These are phyloP conservation scores for Lactarius evosmus DNA, from an alignment of 768 basidiomycete genomes.

Conservation along the genomic window DNA sequence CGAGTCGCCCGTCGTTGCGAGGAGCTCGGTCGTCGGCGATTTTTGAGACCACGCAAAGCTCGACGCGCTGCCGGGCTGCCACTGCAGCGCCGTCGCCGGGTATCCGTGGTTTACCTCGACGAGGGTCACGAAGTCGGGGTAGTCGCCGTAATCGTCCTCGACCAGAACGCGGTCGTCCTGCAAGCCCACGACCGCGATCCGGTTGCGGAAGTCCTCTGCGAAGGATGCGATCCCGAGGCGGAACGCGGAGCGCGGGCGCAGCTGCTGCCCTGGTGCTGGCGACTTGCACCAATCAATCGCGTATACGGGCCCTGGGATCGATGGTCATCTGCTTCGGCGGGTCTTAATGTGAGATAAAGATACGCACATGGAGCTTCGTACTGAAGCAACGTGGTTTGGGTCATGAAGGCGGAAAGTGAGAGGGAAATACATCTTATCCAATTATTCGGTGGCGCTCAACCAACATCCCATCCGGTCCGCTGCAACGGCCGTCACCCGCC, in stretches of 20 bases:
- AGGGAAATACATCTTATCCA: background rate
- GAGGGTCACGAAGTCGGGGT: conserved; percentile 82
- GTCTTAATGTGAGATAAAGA: background rate
- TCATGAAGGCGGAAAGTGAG: conserved; percentile 42
- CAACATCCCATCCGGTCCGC: background rate
- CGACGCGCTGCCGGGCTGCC: conserved; percentile 77
- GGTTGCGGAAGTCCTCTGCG: conserved; percentile 78
- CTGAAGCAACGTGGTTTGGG: conserved; percentile 68
- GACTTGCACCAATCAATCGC: conserved; percentile 88
- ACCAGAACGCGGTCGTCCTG: conserved; percentile 86
- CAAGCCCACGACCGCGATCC: conserved; percentile 73
- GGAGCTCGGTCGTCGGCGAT: conserved; percentile 64
- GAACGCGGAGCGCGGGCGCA: conserved; percentile 72
- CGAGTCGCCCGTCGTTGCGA: conserved; percentile 94
- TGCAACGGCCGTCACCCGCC: too few relatives aligned
- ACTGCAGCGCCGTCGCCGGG: conserved; percentile 89
- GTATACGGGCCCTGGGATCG: conserved; percentile 66
- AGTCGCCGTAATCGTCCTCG: conserved; percentile 78
- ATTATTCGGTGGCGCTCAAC: background rate
- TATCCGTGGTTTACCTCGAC: conserved; percentile 86
- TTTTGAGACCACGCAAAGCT: conserved; percentile 69
- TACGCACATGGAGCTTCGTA: conserved; percentile 84
- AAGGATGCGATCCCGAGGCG: conserved; percentile 85
- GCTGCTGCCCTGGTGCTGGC: conserved; percentile 66
- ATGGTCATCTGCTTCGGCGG: conserved; percentile 6